A percentile compares a stretch with the other conserved stretches of the same genome.
Conservation (phyloP, 2,329 filamentous ascomycete genomes). For the Kalmusia sp. region DNA sequence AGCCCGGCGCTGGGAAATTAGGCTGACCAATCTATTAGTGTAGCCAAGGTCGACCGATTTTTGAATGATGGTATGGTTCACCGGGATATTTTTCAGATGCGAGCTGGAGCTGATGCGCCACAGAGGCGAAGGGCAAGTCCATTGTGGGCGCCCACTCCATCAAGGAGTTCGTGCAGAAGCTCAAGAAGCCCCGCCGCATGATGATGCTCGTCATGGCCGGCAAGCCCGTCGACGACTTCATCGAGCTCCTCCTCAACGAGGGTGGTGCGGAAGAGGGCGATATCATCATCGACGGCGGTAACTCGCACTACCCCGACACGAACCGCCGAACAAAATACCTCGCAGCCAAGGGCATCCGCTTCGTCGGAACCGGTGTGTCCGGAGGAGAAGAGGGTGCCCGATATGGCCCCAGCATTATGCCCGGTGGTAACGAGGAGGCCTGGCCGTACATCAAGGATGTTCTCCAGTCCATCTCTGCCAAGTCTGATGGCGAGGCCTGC, state of each 20-base stretch:
- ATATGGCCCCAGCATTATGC: constrained; percentile 97
- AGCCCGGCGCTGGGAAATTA: neutral
- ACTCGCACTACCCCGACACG: constrained; percentile 99
- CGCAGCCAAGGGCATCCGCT: constrained; percentile 83
- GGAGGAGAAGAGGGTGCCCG: constrained; percentile 99
- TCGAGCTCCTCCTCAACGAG: constrained; percentile 80
- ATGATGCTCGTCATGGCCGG: constrained; percentile 99
- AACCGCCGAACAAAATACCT: constrained; percentile 97
- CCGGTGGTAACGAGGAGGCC: constrained; percentile 96
- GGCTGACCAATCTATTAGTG: constrained; percentile 49
- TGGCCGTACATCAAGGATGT: constrained; percentile 99
- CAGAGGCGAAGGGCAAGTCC: constrained; percentile 75
- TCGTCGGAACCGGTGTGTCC: constrained; percentile 96
- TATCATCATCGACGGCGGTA: constrained; percentile 99
- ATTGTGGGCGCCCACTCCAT: constrained; percentile 92
- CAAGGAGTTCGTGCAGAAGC: constrained; percentile 94
- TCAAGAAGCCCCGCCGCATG: constrained; percentile 95
- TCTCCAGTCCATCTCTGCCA: constrained; percentile 96
- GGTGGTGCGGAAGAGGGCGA: constrained; percentile 66
- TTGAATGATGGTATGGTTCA: constrained; percentile 67
- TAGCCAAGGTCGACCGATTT: constrained; percentile 97
- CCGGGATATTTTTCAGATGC: constrained; percentile 53
- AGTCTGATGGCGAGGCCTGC: constrained; percentile 96
- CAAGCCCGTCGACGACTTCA: constrained; percentile 98
- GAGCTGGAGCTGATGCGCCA: constrained; percentile 31